Percentiles rank a stretch among this genome's conserved stretches.
These are phyloP conservation scores for Ettlia oleoabundans DNA, from an alignment of 139 green algal genomes.

Conservation along the genomic window DNA sequence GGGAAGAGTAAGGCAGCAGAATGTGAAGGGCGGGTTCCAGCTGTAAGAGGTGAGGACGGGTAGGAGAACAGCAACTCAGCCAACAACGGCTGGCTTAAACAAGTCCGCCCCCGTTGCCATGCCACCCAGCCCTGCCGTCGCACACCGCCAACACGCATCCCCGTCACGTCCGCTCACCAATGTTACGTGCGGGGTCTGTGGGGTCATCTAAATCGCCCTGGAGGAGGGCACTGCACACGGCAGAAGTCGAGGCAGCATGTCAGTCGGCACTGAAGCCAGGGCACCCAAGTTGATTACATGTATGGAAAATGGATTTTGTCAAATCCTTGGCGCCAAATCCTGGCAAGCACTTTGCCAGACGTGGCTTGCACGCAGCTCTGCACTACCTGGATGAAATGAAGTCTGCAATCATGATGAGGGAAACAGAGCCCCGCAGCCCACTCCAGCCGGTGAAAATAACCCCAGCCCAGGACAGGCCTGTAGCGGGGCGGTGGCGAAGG, in stretches of 20 bases:
- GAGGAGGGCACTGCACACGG: conserved; percentile 17
- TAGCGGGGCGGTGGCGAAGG: too few species aligned
- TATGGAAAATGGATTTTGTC: too few species aligned
- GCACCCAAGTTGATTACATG: too few species aligned
- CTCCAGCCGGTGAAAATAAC: conserved; percentile 69
- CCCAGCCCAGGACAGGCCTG: conserved; percentile 52
- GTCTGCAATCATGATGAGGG: conserved; percentile 82
- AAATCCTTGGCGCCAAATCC: background rate
- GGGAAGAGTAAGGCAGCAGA: too few species aligned
- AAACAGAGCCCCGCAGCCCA: conserved; percentile 81
- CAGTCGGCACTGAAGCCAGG: background rate
- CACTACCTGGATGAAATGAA: conserved; percentile 48
- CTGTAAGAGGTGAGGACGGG: too few species aligned
- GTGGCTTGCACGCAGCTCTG: too few species aligned
- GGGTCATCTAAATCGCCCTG: conserved; percentile 17
- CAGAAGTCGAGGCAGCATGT: background rate
- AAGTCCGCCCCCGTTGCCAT: too few species aligned
- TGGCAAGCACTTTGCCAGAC: too few species aligned
- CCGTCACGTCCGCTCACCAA: background rate
- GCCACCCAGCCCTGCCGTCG: too few species aligned
- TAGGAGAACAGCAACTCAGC: too few species aligned
- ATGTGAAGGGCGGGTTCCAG: too few species aligned
- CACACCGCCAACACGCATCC: background rate
- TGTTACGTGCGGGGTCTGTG: background rate
- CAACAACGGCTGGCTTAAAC: background rate